Percentiles rank a stretch among this genome's conserved stretches.
Evolutionary conservation across 139 green algal genomes (phyloP).

Genomic region (Auxenochlorella protothecoides): DNA sequence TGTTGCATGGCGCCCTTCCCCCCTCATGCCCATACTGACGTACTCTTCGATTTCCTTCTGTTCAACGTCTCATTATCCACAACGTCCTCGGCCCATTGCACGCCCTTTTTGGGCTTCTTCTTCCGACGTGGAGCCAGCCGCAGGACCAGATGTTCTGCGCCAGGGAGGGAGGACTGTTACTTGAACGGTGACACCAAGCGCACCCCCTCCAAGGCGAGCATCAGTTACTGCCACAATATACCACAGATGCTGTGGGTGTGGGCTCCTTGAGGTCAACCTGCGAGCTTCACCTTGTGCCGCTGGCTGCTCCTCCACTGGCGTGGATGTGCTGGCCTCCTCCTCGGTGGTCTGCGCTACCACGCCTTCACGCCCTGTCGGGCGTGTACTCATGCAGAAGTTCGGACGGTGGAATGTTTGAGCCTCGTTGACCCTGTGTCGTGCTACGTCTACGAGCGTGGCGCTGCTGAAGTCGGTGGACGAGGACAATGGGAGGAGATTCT

Average conservation of each 20-base stretch:
- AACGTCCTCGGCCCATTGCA: slow-evolving; percentile 61
- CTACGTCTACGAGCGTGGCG: too few relatives aligned
- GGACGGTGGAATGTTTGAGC: too few relatives aligned
- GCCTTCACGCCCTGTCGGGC: too few relatives aligned
- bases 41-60: slow-evolving; percentile 70
- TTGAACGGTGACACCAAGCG: background rate
- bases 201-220: background rate
- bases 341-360: background rate
- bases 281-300: background rate
- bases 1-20: slow-evolving; percentile 2
- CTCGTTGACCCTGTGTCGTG: too few relatives aligned
- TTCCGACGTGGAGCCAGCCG: slow-evolving; percentile 18
- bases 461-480: too few relatives aligned
- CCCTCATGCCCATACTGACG: slow-evolving; percentile 2
- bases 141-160: slow-evolving; percentile 21
- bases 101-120: slow-evolving; percentile 33
- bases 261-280: too few relatives aligned
- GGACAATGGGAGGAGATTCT: too few relatives aligned
- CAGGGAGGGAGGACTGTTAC: background rate
- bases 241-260: background rate
- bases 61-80: slow-evolving; percentile 67
- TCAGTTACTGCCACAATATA: background rate
- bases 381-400: too few relatives aligned
- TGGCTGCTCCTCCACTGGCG: background rate
- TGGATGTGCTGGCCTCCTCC: slow-evolving; percentile 2